phyloP scores from a whole-genome alignment of 768 basidiomycete genomes.

The Pleurotus citrinopileatus region DNA sequence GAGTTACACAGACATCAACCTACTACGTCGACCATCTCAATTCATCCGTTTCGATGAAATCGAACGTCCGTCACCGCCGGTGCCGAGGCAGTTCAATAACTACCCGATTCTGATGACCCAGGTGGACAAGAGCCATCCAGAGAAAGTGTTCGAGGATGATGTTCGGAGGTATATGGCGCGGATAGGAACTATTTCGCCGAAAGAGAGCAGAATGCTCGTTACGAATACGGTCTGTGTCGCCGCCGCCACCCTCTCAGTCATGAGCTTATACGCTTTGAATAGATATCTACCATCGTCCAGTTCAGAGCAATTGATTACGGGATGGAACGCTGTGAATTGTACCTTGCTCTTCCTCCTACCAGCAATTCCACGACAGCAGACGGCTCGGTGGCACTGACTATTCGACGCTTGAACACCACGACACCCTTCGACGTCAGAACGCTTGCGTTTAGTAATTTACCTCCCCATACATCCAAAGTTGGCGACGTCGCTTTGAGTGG shows the following conservation, averaged over 20 bases:
- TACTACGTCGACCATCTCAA: slow-evolving; percentile 23
- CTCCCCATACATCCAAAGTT: not conserved
- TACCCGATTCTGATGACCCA: slow-evolving; percentile 7
- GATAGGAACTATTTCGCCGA: slow-evolving; percentile 18
- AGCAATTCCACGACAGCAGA: not conserved
- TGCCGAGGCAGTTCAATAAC: slow-evolving; percentile 10
- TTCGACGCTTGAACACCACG: slow-evolving; percentile 3
- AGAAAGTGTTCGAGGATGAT: slow-evolving; percentile 6
- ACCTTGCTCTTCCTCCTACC: slow-evolving; percentile 9
- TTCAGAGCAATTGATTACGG: slow-evolving; percentile 22
- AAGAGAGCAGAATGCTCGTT: slow-evolving; percentile 15
- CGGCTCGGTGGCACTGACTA: not conserved
- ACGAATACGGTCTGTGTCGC: slow-evolving; percentile 11
- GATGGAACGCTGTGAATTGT: slow-evolving; percentile 17
- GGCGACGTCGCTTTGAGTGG: not conserved
- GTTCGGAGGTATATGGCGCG: slow-evolving; percentile 11
- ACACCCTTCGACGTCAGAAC: not conserved
- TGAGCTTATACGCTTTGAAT: not conserved
- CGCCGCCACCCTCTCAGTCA: not conserved
- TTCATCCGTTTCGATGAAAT: slow-evolving; percentile 25
- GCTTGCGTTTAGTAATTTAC: not conserved
- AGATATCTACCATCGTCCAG: slow-evolving; percentile 21
- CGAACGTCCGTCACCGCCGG: slow-evolving; percentile 14
- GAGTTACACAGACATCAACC: slow-evolving; percentile 8
- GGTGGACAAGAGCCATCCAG: not conserved